Conservation (phyloP, 148 eudicot genomes). For the Pouteria glomerata region DNA sequence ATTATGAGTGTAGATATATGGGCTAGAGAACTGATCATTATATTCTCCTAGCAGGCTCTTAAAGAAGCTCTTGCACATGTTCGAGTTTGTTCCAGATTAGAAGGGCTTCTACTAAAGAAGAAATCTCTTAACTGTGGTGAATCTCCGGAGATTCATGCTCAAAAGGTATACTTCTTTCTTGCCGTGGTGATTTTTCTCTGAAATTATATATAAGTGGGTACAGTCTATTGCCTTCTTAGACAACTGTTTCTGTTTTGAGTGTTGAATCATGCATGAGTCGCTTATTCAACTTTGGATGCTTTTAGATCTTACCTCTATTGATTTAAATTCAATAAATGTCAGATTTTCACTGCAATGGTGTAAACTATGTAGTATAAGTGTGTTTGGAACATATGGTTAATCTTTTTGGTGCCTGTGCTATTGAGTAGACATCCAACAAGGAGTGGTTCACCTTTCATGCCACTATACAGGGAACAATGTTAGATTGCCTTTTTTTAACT, state of each 20-base stretch:
- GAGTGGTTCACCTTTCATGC: neutral
- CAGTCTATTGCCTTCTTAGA: neutral
- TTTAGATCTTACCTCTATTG: no score
- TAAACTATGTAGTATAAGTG: neutral
- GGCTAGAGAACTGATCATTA: constrained; percentile 1
- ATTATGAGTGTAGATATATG: constrained; percentile 3
- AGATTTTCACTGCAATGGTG: neutral
- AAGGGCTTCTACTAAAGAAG: constrained; percentile 79
- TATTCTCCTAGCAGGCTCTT: constrained; percentile 48
- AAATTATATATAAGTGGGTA: neutral
- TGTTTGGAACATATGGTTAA: neutral
- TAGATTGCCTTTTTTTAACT: neutral
- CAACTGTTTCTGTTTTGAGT: no score
- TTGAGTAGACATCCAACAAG: neutral
- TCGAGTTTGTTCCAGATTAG: constrained; percentile 81
- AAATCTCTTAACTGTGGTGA: constrained; percentile 67
- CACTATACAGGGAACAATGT: neutral
- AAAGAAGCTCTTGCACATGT: constrained; percentile 83
- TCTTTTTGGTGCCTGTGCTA: neutral
- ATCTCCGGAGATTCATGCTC: constrained; percentile 90
- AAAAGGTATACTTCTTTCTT: constrained; percentile 55
- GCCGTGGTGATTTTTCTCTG: neutral
- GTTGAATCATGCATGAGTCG: neutral
- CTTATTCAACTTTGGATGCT: neutral
- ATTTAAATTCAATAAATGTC: no score